Base-by-base conservation (phyloP, 441 rosid species). In the Hura crepitans region DNA sequence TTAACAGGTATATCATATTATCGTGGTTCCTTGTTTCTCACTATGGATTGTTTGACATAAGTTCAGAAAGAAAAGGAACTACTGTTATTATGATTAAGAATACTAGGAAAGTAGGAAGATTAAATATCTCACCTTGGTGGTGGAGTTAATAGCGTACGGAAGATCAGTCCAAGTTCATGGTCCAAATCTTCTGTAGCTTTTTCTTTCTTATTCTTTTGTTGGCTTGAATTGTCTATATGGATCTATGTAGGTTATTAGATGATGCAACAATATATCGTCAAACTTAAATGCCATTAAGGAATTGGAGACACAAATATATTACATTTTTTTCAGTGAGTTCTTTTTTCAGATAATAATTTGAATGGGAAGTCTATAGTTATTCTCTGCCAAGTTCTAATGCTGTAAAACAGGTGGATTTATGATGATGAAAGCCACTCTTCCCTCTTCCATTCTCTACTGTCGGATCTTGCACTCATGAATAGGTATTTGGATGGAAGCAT, bases 1-100 rank as follows among this genome's bases (percentile, higher is more conserved):
- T 75, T 93, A 75, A 93, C 99, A 76, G 99, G 99, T 89, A 74
- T 60, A 66, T 65, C 37, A n/a, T 17, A 43, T 28, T 35, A 4
- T 50, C 35, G 17, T 20, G 54, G 50, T 42, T 62, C 35, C 59
- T 17, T 55, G 50, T 37, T 25, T 33, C 43, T 69, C 33, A 10
- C 20, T 9, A 35, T 33, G 14, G 4, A 5, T 25, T 56, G 17
- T 39, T 39, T 6, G 13, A n/a, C 10, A 47, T 45, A 46, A 62
- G 45, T 63, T 68, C 45, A 23, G 37, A 42, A 31, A 20, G 23
- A 50, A 31, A 37, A 30, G 42, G 73, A 69, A 22, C 53, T 27
- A 11, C 43, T 50, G 27, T 33, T 54, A 11, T 15, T 50, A 25
- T 3, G n/a, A 10, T 5, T 3, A 2, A 66, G 25, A 46, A 68